Conservation (phyloP, 140 eudicot species). For the Anethum foeniculum region DNA sequence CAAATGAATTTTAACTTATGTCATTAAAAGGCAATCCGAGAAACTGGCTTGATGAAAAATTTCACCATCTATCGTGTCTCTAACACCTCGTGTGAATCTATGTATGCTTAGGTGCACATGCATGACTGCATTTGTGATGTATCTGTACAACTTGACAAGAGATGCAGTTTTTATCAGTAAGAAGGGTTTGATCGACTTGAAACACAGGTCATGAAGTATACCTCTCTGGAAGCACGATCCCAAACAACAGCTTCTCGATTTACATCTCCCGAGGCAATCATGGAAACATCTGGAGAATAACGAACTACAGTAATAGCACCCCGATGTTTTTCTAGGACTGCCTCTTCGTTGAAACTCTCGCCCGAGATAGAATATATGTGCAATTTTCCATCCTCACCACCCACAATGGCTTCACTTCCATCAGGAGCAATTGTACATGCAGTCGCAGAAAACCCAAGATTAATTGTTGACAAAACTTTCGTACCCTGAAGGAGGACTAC, state of each 20-base stretch:
- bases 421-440: constrained; percentile 75
- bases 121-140: not conserved
- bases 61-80: not conserved
- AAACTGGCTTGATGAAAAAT: not conserved
- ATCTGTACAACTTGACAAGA: too few species aligned
- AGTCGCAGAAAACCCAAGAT: constrained; percentile 68
- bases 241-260: constrained; percentile 95
- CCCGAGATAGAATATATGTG: constrained; percentile 69
- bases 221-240: constrained; percentile 87
- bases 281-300: constrained; percentile 88
- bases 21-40: not conserved
- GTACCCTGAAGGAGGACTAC: constrained; percentile 66
- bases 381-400: constrained; percentile 86
- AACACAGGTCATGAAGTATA: constrained; percentile 18
- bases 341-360: constrained; percentile 61
- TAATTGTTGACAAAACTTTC: constrained; percentile 51
- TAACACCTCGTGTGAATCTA: not conserved
- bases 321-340: constrained; percentile 80
- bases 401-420: constrained; percentile 83
- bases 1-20: not conserved
- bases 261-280: constrained; percentile 89
- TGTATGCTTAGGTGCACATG: not conserved
- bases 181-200: not conserved
- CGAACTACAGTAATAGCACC: constrained; percentile 82
- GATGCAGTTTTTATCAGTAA: not conserved